A percentile compares a stretch with the other conserved stretches of the same genome.
These are phyloP conservation scores for Phaeosphaeriaceae sp. DNA, from an alignment of 2,329 filamentous ascomycete species.

Conservation along the genomic window DNA sequence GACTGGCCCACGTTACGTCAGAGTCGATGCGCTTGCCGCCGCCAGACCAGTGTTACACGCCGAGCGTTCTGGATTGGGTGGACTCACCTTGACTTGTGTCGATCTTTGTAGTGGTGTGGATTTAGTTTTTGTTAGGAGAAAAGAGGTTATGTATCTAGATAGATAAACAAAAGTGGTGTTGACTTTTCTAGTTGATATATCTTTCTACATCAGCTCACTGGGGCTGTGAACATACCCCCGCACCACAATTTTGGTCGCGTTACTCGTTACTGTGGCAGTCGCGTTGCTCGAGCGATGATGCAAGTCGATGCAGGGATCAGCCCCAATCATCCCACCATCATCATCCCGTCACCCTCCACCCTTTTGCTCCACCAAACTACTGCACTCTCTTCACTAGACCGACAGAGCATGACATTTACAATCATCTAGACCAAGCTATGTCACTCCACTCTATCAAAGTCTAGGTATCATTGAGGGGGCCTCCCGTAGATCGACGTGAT, in stretches of 20 bases:
- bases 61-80: slow-evolving; percentile 16
- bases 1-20: slow-evolving; percentile 21
- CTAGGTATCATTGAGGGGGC: slow-evolving; percentile 4
- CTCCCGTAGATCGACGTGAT: slow-evolving; percentile 22
- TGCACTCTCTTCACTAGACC: slow-evolving; percentile 12
- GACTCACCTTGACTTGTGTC: slow-evolving; percentile 14
- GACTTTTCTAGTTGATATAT: background rate
- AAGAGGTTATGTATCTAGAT: background rate
- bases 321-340: slow-evolving; percentile 8
- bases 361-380: background rate
- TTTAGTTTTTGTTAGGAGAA: background rate
- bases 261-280: slow-evolving; percentile 23
- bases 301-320: slow-evolving; percentile 15
- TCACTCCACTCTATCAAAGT: background rate
- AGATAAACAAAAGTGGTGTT: background rate
- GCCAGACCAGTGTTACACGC: slow-evolving; percentile 4
- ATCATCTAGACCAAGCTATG: slow-evolving; percentile 2
- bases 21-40: slow-evolving; percentile 6
- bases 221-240: background rate
- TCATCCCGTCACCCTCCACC: slow-evolving; percentile 4
- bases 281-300: slow-evolving; percentile 23
- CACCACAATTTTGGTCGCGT: slow-evolving; percentile 11
- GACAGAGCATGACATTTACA: slow-evolving; percentile 12
- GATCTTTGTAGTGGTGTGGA: slow-evolving; percentile 10
- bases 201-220: background rate